A percentile compares a stretch with the other conserved stretches of the same genome.
Conservation (phyloP, 2,329 filamentous ascomycete genomes). For the Xylogone sp. region DNA sequence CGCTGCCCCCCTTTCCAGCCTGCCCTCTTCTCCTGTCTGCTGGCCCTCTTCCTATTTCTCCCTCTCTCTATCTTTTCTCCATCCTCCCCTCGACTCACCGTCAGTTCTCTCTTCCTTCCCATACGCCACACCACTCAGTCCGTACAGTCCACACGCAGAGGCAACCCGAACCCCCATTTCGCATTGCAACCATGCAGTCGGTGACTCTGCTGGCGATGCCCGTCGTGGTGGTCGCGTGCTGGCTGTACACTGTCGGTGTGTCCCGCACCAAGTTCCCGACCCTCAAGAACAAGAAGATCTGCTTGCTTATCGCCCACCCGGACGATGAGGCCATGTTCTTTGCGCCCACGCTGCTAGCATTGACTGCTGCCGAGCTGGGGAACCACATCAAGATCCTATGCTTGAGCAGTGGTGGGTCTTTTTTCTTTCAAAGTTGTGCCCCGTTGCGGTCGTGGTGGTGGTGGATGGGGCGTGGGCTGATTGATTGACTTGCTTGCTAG, state of each 20-base stretch:
- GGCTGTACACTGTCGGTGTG: slow-evolving; percentile 31
- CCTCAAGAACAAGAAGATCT: slow-evolving; percentile 79
- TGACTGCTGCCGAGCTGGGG: slow-evolving; percentile 72
- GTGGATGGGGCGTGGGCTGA: too few relatives aligned
- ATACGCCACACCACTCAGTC: too few relatives aligned
- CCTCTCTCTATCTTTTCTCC: not conserved
- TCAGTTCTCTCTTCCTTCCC: not conserved
- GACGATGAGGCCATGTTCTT: slow-evolving; percentile 99
- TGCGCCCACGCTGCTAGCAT: slow-evolving; percentile 78
- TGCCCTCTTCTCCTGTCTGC: too few relatives aligned
- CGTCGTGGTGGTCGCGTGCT: slow-evolving; percentile 33
- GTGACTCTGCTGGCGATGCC: slow-evolving; percentile 26
- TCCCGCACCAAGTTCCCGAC: slow-evolving; percentile 53
- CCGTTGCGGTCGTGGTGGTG: too few relatives aligned
- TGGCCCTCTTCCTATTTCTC: too few relatives aligned
- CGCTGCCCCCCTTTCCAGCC: too few relatives aligned
- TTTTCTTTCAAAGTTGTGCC: too few relatives aligned
- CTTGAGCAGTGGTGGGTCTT: slow-evolving; percentile 69
- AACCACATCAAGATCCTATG: slow-evolving; percentile 96
- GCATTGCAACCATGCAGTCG: slow-evolving; percentile 21
- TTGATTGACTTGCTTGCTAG: slow-evolving; percentile 39
- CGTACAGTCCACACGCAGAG: not conserved
- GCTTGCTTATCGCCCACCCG: slow-evolving; percentile 91
- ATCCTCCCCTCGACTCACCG: not conserved
- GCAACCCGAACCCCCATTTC: not conserved